Percentiles rank a stretch among this genome's conserved stretches.
These are phyloP conservation scores for Amaranthus cruentus DNA, from an alignment of 148 eudicot species.

Conservation along the genomic window DNA sequence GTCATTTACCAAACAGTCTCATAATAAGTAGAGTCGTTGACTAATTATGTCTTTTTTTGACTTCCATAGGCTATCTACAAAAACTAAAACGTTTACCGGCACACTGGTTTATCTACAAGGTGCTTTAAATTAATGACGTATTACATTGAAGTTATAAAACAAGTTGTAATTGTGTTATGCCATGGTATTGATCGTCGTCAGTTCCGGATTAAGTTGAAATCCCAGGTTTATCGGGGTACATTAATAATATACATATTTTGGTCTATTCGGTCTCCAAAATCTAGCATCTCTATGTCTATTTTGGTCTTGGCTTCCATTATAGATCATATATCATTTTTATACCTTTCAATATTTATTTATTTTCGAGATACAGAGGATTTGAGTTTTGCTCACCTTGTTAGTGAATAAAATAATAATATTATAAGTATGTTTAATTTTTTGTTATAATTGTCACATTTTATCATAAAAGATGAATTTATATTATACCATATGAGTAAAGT, in stretches of 20 bases:
- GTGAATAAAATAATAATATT: too few relatives aligned
- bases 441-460: too few relatives aligned
- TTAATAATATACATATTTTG: too few relatives aligned
- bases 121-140: not conserved
- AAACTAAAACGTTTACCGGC: not conserved
- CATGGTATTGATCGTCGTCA: too few relatives aligned
- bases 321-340: too few relatives aligned
- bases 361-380: conserved; percentile 6
- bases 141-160: conserved; percentile 9
- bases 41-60: not conserved
- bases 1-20: not conserved
- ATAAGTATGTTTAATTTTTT: too few relatives aligned
- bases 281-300: conserved; percentile 9
- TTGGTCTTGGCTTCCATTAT: conserved; percentile 17
- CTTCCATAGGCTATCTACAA: not conserved
- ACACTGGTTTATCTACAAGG: not conserved
- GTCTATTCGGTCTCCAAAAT: not conserved
- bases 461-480: too few relatives aligned
- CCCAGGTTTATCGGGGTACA: too few relatives aligned
- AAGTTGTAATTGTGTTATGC: not conserved
- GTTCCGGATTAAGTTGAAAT: too few relatives aligned
- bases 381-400: too few relatives aligned
- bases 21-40: not conserved
- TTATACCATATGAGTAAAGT: too few relatives aligned
- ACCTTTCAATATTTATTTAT: not conserved